These are phyloP conservation scores for Botryotinia globosa DNA, from an alignment of 2,329 filamentous ascomycete genomes.

Conservation along the genomic window DNA sequence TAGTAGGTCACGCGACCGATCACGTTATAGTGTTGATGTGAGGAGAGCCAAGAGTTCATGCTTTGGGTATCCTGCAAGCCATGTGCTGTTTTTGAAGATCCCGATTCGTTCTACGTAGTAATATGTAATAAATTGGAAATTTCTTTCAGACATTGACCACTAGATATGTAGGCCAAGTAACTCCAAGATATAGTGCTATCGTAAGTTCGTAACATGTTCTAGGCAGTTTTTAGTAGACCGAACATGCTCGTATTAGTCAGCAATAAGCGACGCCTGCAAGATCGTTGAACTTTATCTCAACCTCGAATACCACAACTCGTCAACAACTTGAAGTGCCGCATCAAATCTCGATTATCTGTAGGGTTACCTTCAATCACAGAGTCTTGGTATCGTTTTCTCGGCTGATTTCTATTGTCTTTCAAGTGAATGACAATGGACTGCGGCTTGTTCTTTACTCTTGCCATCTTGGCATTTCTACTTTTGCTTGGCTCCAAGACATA, in stretches of 20 bases:
- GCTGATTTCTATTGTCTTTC: background rate
- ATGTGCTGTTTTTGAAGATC: background rate
- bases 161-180: background rate
- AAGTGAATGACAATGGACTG: background rate
- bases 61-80: background rate
- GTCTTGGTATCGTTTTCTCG: background rate
- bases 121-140: background rate
- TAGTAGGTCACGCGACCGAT: background rate
- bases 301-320: background rate
- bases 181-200: background rate
- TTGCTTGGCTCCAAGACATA: slow-evolving; percentile 11
- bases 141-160: background rate
- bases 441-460: background rate
- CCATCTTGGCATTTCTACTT: slow-evolving; percentile 5
- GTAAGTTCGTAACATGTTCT: background rate
- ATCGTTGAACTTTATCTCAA: slow-evolving; percentile 9
- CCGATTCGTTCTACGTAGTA: background rate
- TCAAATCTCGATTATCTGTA: background rate
- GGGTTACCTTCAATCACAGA: background rate
- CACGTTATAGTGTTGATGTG: background rate
- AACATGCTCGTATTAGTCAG: background rate
- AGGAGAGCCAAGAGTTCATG: background rate
- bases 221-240: background rate
- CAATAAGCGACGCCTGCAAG: background rate
- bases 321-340: background rate